Base-by-base conservation (phyloP, 1,284 basidiomycete genomes). In the Cerrena zonata region DNA sequence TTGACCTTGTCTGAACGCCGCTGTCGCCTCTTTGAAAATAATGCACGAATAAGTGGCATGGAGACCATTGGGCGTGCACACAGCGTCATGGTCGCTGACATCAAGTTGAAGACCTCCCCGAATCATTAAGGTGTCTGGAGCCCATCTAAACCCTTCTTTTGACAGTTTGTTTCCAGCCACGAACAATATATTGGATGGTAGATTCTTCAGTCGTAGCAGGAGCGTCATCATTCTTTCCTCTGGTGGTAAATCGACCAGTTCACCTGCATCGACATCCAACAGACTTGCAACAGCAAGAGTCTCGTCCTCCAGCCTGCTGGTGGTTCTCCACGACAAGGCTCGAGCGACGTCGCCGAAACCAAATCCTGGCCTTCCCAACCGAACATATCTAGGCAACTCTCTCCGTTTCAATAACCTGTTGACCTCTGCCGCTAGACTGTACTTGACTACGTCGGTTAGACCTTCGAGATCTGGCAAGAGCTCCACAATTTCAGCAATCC, bases 401-500 rank as follows among this genome's bases (percentile, higher is more conserved):
- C 15, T 34, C 30, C 30, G 30, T 15, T 34, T 34, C 15, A 34
- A 15, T 34, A 34, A 15, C 7, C 30, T 7, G 15, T 34, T 34
- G 7, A 34, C 7, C 30, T 34, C 30, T 7, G 30, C 30, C 15
- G 30, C 15, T 7, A 34, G 30, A 15, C 15, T 34, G 15, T 34
- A 34, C 30, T 34, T 7, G 7, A 34, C 30, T 7, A 34, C 30
- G 30, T 34, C 30, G 7, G 30, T 34, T 15, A 34, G 15, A 15
- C 30, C 30, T 34, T 34, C 30, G 7, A 34, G 15, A 15, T 15
- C 15, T 15, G 27, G 23, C 19, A 48, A 36, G 7, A 21, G 39
- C 5, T 43, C 23, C 18, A 40, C 41, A 42, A 51, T 45, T 41
- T 50, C 23, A 4, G 49, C 39, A 1, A 54, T 24, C 2, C 53